phyloP scores from a whole-genome alignment of 352 stramenopile species.

The Phytophthora fragariae region DNA sequence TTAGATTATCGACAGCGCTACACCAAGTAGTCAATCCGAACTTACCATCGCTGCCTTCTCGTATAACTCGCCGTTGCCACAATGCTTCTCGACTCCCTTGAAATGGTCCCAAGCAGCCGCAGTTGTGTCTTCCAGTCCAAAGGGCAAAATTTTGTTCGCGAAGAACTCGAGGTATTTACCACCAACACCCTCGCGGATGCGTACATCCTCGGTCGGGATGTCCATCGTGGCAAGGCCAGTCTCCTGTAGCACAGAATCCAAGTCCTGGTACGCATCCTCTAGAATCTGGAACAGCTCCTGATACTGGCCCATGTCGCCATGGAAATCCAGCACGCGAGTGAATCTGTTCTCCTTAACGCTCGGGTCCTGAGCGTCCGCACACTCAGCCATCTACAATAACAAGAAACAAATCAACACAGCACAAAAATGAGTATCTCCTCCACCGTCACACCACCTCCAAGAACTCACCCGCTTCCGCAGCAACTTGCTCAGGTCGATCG shows the following conservation, averaged over 20 bases:
- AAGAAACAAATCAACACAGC: background rate
- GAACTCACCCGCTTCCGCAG: slow-evolving; percentile 28
- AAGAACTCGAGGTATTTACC: slow-evolving; percentile 48
- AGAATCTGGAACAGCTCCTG: slow-evolving; percentile 40
- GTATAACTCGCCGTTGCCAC: slow-evolving; percentile 37
- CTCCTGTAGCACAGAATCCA: slow-evolving; percentile 35
- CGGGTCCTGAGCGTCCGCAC: slow-evolving; percentile 28
- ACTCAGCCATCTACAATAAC: slow-evolving; percentile 34
- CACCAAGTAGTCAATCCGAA: background rate
- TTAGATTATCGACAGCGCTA: background rate
- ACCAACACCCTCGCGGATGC: slow-evolving; percentile 42
- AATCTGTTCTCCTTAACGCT: slow-evolving; percentile 32
- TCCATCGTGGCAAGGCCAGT: slow-evolving; percentile 45
- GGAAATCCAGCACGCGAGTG: slow-evolving; percentile 35
- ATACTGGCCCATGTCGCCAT: slow-evolving; percentile 39
- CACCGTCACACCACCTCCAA: background rate
- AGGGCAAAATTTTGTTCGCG: slow-evolving; percentile 43
- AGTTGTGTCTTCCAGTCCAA: slow-evolving; percentile 33
- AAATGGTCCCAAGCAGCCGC: slow-evolving; percentile 43
- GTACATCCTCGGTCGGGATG: slow-evolving; percentile 34
- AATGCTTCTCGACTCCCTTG: slow-evolving; percentile 37
- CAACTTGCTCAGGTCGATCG: slow-evolving; percentile 34
- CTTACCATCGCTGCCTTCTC: slow-evolving; percentile 40
- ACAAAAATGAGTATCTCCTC: background rate
- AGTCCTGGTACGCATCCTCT: slow-evolving; percentile 37